Conservation (phyloP, 805 yeast species). For the Phaffomyces antillensis region DNA sequence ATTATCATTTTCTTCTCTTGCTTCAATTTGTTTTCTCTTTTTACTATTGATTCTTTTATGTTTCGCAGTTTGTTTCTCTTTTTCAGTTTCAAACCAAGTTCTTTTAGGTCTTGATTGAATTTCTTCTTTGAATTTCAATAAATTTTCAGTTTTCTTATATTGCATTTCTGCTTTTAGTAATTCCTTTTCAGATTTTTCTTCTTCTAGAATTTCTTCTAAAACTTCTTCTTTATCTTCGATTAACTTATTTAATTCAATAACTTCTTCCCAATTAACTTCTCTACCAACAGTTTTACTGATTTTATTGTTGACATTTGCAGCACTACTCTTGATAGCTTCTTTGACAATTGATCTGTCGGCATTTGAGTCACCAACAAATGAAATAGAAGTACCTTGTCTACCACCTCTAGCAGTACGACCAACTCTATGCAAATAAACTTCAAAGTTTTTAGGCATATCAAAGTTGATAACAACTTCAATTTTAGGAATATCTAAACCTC, state of each 20-base stretch:
- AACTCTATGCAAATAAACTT: conserved; percentile 90
- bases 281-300: conserved; percentile 73
- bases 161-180: conserved; percentile 87
- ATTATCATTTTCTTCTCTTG: conserved; percentile 40
- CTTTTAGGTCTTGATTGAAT: conserved; percentile 87
- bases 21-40: conserved; percentile 67
- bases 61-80: conserved; percentile 33
- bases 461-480: conserved; percentile 90
- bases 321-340: conserved; percentile 71
- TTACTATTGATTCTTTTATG: conserved; percentile 40
- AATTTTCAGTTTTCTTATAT: conserved; percentile 74
- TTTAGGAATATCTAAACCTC: conserved; percentile 99
- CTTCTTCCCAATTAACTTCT: conserved; percentile 82
- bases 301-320: conserved; percentile 30
- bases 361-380: conserved; percentile 90
- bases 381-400: conserved; percentile 85
- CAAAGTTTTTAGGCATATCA: conserved; percentile 93
- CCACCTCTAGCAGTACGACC: conserved; percentile 99
- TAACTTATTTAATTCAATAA: conserved; percentile 58
- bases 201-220: conserved; percentile 72
- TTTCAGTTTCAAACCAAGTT: conserved; percentile 83
- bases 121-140: conserved; percentile 73
- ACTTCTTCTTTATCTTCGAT: conserved; percentile 53
- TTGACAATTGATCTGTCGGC: conserved; percentile 87
- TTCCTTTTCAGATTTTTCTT: conserved; percentile 87